Conservation (phyloP, 2,329 filamentous ascomycete species). For the Neonectria coccinea region DNA sequence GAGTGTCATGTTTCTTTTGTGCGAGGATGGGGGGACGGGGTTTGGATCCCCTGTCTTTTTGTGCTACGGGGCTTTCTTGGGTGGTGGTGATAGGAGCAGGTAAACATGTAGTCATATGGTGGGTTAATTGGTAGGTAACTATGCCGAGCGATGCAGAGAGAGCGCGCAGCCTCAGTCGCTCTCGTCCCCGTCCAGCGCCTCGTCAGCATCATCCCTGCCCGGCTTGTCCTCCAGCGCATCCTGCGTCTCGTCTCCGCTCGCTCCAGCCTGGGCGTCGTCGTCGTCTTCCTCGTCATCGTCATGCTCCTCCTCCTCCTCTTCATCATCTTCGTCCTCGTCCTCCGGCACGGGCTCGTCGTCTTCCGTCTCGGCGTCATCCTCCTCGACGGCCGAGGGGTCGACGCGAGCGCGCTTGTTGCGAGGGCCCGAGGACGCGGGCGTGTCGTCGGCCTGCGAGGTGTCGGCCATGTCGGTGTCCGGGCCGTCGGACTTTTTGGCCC, state of each 20-base stretch:
- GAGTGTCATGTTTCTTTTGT: conserved; percentile 14
- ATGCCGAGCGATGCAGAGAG: not conserved
- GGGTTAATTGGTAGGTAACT: not conserved
- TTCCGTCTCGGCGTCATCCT: conserved; percentile 52
- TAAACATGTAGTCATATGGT: not conserved
- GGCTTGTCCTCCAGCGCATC: conserved; percentile 64
- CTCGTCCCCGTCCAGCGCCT: conserved; percentile 72
- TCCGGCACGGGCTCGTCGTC: conserved; percentile 59
- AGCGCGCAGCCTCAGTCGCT: conserved; percentile 59
- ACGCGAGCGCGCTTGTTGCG: conserved; percentile 61
- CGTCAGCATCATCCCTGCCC: conserved; percentile 65
- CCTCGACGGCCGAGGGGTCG: conserved; percentile 53
- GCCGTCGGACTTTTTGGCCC: conserved; percentile 67
- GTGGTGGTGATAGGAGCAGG: not conserved
- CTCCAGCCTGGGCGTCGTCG: conserved; percentile 58
- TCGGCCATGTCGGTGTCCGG: conserved; percentile 55
- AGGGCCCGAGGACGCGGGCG: conserved; percentile 51
- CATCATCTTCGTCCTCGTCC: conserved; percentile 63
- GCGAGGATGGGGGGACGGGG: not conserved
- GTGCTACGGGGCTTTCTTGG: conserved; percentile 10
- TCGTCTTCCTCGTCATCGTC: conserved; percentile 58
- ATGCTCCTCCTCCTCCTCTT: conserved; percentile 53
- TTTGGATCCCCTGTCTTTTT: not conserved
- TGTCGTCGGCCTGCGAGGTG: conserved; percentile 46
- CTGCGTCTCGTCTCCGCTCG: conserved; percentile 66